Base-by-base conservation (phyloP, 805 yeast species). In the Pichia exigua region DNA sequence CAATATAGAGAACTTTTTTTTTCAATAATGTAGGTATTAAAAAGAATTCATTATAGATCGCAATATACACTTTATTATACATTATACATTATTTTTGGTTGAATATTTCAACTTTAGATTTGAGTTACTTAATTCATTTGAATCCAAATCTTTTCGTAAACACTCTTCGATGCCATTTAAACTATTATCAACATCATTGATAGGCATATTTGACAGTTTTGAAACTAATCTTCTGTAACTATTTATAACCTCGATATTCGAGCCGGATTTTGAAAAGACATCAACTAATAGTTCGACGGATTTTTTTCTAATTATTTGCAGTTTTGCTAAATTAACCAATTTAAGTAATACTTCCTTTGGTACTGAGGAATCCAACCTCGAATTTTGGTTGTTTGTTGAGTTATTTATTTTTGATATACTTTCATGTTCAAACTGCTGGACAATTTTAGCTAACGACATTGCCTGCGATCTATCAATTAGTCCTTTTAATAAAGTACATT, bases 171-270 rank as follows among this genome's bases (percentile, higher is more conserved):
- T 80, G 9, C 82, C 85, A 60, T 83, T 85, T 48, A 85, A 70
- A 55, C 82, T 77, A 45, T 76, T 78, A 61, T 83, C 88, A 42
- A 85, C 85, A 57, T 84, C 87, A 56, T 78, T 78, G 22, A 82
- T 75, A 12, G 79, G 78, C 51, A 86, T 76, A 43, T 82, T 87
- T 46, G 90, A 83, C 56, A 88, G 79, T 48, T 78, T 75, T 50
- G 88, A 77, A 46, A 85, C 83, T 63, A 85, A 73, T 58, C 82
- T 76, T 56, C 88, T 71, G 68, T 84, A 86, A 59, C 82, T 82
- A 60, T 78, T 79, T 68, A 85, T 82, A 58, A 77, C 80, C 24
- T 73, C 69, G 50, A 77, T 80, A 55, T 76, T 65, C 20, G 71
- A 54, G 68, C 80, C 65, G 52, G 77, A 65, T 50, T 65, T 67